Evolutionary conservation across 805 yeast genomes (phyloP), one percentile per base, ranked within the genome.

Genomic region (Yamadazyma laniorum): DNA sequence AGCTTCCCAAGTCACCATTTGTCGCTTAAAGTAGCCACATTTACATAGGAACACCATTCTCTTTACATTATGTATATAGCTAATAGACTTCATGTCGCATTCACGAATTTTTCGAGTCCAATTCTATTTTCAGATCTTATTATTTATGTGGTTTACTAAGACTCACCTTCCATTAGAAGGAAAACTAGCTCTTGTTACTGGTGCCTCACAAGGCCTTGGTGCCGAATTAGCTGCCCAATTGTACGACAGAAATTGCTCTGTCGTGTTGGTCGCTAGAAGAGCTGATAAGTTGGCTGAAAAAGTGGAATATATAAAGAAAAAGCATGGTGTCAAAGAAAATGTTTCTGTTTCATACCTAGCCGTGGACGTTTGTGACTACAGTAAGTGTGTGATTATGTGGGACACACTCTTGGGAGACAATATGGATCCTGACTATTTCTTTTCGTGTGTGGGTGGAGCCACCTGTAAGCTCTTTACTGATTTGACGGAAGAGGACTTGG

Each of bases 131-230:
- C n/a, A n/a, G n/a, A n/a, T n/a, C n/a, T n/a, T n/a, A n/a, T 21
- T 12, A 4, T 16, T 15, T 8, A 38, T 38, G 42, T 32, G 42
- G 42, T 38, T 38, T 22, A 11, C 29, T 3, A 29, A 33, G 17
- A 3, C 30, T n/a, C 28, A 61, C 23, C 58, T 67, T 35, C 45
- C 53, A 25, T 58, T 75, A 8, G 65, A 71, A 35, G 74, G 74
- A 18, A 75, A 74, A 53, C 56, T 75, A 1, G 89, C 83, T 3
- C 72, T 91, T 13, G 72, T 91, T n/a, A 77, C 95, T 0, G 99
- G 99, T 3, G 98, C 88, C 0, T 88, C 96, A 0, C 99, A 91
- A 54, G 99, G 99, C 0, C 67, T 91, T 1, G 99, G 99, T 0
- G 80, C 80, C 3, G 85, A 83, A 26, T 59, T 91, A 40, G 95